These are phyloP conservation scores for Colletotrichum sp. DNA, from an alignment of 2,329 filamentous ascomycete genomes.

Conservation along the genomic window DNA sequence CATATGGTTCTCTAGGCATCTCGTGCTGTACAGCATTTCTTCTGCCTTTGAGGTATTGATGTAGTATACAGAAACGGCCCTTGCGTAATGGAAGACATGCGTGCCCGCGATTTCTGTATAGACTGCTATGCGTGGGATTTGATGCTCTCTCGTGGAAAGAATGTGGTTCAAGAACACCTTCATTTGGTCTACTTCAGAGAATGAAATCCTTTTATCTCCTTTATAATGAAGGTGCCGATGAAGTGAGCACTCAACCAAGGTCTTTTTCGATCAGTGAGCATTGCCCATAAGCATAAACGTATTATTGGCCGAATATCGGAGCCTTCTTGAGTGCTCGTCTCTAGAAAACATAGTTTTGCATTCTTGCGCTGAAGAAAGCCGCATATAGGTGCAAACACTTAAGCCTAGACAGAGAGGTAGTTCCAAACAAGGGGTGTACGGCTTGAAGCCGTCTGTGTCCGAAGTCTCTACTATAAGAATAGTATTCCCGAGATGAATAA, in stretches of 20 bases:
- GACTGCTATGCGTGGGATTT: not conserved
- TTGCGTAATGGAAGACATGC: too few species aligned
- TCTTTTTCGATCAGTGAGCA: not conserved
- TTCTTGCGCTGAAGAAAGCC: too few species aligned
- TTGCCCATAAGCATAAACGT: too few species aligned
- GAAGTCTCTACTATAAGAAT: too few species aligned
- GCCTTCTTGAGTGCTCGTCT: too few species aligned
- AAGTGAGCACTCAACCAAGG: not conserved
- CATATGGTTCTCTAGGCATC: not conserved
- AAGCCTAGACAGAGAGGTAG: too few species aligned
- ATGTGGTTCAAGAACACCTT: too few species aligned
- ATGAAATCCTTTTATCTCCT: not conserved
- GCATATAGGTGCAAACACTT: too few species aligned
- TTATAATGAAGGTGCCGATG: not conserved
- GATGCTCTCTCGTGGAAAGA: accelerated
- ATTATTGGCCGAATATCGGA: too few species aligned
- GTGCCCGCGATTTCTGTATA: not conserved
- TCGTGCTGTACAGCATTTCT: accelerated
- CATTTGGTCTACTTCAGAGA: not conserved
- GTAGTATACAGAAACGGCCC: not conserved
- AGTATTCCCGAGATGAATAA: not conserved
- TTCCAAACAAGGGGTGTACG: too few species aligned
- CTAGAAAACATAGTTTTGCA: too few species aligned
- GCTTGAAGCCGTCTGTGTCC: too few species aligned
- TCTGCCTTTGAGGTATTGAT: not conserved